Evolutionary conservation across 2,329 filamentous ascomycete genomes (phyloP), one percentile per base, ranked within the genome.

Genomic region (Anthostomella pinea): DNA sequence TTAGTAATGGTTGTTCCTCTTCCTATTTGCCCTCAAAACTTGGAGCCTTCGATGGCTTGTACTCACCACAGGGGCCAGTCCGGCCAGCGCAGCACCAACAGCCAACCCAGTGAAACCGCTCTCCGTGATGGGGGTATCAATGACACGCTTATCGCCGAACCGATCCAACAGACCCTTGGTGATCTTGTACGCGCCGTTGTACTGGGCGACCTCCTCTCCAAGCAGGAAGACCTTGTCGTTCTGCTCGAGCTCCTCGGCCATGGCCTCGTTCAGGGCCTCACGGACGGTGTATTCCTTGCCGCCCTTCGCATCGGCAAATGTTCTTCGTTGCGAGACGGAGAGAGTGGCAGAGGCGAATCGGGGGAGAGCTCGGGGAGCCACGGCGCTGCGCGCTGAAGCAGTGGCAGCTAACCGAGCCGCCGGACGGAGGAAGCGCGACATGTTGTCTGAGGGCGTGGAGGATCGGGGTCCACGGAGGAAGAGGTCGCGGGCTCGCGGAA

Each of bases 151-250:
- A 47, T 95, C 90, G 57, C 93, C 93, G 66, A 98, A 98, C 58
- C 91, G 86, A 72, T 98, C 93, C 59, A 97, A 69, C 48, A 98
- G 81, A 54, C 93, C 93, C 77, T 95, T 96, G 60, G 93, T 98
- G 64, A 98, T 91, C 75, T 98, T 98, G 82, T 98, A 98, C 63
- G 91, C 91, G 76, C 93, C 93, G 68, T 98, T 98, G 77, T 98
- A 98, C 72, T 98, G 93, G 58, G 93, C 93, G 61, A 98, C 93
- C 74, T 98, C 93, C 77, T 98, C 93, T 59, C 93, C 93, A 41
- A 98, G 68, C 54, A 98, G 73, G 67, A 96, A 98, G 56, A 96
- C 90, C 77, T 96, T 97, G 49, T 84, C 77, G 69, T 98, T 95
- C 62, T 69, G 65, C 76, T 96, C 90, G 67, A 98, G 82, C 77